Base-by-base conservation (phyloP, 306 rosid genomes). In the Vigna mungo region DNA sequence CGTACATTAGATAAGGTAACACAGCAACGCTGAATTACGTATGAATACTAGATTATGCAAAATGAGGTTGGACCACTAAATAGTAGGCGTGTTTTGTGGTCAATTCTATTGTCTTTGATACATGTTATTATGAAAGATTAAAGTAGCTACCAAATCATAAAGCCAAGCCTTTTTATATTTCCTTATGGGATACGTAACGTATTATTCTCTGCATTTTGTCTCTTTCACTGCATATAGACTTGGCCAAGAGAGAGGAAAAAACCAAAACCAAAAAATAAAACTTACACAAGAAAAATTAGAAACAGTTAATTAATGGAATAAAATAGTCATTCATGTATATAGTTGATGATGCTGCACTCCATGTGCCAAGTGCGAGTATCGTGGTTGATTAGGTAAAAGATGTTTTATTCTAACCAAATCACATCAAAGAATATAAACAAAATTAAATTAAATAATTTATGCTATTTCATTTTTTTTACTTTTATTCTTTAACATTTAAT, bases 331-430 rank as follows among this genome's bases (percentile, higher is more conserved):
- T 41, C 37, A 32, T 32, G 5, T 12, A 18, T 62, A 32, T 34
- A 13, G 18, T 47, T 64, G 18, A 34, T 11, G 9, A 30, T 55
- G 54, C 7, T 58, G 61, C 44, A 37, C 1, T 30, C 4, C 77
- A 78, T 59, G 77, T 78, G 71, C 77, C 3, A 58, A 47, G 39
- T 47, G 71, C 43, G 70, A 30, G 52, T 54, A 20, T 36, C 3
- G 30, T 18, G 71, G 77, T 68, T 58, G 43, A 62, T 5, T 32
- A 36, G 17, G 48, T 25, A 77, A 61, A 62, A 37, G 14, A 53
- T 43, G 23, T 62, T 13, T 5, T 63, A 41, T 23, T 41, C 27
- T 61, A 63, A 65, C 60, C 25, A 25, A 7, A 37, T 71, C 72
- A 60, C 77, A 78, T 61, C 77, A 59, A 20, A 48, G 23, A 46